Evolutionary conservation across 2,329 filamentous ascomycete genomes (phyloP), one percentile per base, ranked within the genome.

Genomic region (Paecilomyces formosus): DNA sequence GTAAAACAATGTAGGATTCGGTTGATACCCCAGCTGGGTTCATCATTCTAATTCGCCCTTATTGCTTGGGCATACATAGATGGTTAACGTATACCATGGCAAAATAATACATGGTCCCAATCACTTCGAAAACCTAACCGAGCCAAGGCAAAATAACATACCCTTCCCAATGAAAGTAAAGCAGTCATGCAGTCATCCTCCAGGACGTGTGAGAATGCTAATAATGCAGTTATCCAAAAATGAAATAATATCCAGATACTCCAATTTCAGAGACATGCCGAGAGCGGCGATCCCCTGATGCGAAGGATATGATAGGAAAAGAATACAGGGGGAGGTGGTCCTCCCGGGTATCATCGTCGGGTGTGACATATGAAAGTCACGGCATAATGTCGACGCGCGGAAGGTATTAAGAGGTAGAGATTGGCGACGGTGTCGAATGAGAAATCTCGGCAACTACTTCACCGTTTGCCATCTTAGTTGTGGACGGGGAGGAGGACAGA

Each of bases 341-440:
- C 33, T 13, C 53, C 53, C 15, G 53, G 56, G 49, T 60, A 60
- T 60, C 56, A 58, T 54, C 55, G 28, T 49, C 39, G 60, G 11
- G 21, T 26, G 50, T 53, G 30, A 55, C 45, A 49, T 35, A 33
- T 55, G 54, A 56, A 39, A 57, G 53, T 45, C 39, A 18, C n/a
- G 3, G 35, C 5, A 15, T 61, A 59, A 22, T 61, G 45, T 52
- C 7, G 12, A 12, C 18, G 52, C 13, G 50, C 55, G 62, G 56
- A 35, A 63, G 33, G 21, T 28, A 50, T 58, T 33, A 56, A 52
- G 39, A 30, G n/a, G 60, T 55, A 33, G 56, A 55, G 15, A 59
- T 55, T 28, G 62, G 45, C 18, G 63, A 51, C 15, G 63, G 58
- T 9, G 39, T 53, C 51, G 51, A 58, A 31, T 18, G 18, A 11